Base-by-base conservation (phyloP, 2,329 filamentous ascomycete genomes). In the Nothomitra cinnamomea region DNA sequence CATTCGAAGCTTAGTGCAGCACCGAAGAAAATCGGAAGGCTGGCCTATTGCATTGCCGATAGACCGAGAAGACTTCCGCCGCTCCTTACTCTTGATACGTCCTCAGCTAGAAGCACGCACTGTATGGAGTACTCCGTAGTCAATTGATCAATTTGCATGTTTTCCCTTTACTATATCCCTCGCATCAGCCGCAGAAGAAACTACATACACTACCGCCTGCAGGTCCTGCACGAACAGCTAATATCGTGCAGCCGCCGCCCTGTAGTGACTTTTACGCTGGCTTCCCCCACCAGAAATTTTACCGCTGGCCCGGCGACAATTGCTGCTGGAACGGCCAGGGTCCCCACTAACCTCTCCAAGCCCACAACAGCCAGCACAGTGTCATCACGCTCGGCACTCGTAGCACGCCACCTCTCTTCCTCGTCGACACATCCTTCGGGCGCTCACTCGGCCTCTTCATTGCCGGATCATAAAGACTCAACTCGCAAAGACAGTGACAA, bases 331-430 rank as follows among this genome's bases (percentile, higher is more conserved):
- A 24, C 25, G 25, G 45, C 24, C 25, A 19, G 45, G 45, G 45
- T 49, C 25, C 25, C 57, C 57, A 53, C 55, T 55, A 49, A 58
- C 55, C 56, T 54, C 54, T 49, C 45, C 24, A 17, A 12, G 10
- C 22, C 21, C 45, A 32, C 45, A 28, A 24, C 57, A 24, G 43
- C 48, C 24, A 7, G 50, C 53, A 43, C 53, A 57, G 52, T 42
- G 57, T 54, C 55, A 25, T 55, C 64, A 58, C 67, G 70, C 58
- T 66, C 66, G 59, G 64, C 68, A 61, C 67, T 71, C 58, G 63
- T 75, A 60, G 66, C 70, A 58, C 67, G 70, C 61, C 73, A 75
- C 60, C 64, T 76, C 61, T 69, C 71, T 58, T 67, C 69, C 58
- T 52, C 45, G 52, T 38, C 51, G 55, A 51, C 52, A 42, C 50